Base-by-base conservation (phyloP, 2,329 filamentous ascomycete species). In the Alternaria burnsii region DNA sequence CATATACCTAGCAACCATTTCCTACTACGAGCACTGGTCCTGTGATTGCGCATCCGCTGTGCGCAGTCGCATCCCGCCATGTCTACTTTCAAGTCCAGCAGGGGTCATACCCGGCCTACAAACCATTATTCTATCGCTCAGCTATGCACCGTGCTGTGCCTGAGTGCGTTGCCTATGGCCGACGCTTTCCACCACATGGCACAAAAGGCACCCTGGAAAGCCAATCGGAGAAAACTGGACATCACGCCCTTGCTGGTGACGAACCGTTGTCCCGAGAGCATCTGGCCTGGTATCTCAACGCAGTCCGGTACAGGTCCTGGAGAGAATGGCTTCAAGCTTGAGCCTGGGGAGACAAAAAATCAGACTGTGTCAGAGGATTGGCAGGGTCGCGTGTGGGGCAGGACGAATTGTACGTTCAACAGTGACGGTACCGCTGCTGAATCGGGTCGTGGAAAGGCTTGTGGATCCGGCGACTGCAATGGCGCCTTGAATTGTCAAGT, bases 351-450 rank as follows among this genome's bases (percentile, higher is more conserved):
- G 34, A 87, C 84, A 55, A 86, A 78, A 62, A 84, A 85, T 42
- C 81, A 93, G 61, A 87, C 84, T 54, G 91, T 95, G 24, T 86
- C 88, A 11, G 82, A 85, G 51, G 87, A 92, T 67, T 96, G 92
- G 92, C 89, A 91, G 74, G 92, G 92, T 10, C 87, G 92, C 55
- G 83, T 95, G 28, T 95, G 92, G 92, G 92, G 89, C 12, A 84
- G 92, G 55, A 94, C 92, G 18, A 95, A 95, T 74, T 96, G 92
- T 80, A 91, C 86, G 40, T 92, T 93, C 76, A 87, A 89, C 68
- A 82, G 82, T 16, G 84, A 88, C 48, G 90, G 89, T 1, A 87
- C 84, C 52, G 82, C 78, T n/a, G 79, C 84, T 20, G 78, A 79
- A 22, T 81, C 80, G 60, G 77, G 80, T 30, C 73, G 76, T n/a